These are phyloP conservation scores for Trichoderma koningiopsis DNA, from an alignment of 2,329 filamentous ascomycete species.

Conservation along the genomic window DNA sequence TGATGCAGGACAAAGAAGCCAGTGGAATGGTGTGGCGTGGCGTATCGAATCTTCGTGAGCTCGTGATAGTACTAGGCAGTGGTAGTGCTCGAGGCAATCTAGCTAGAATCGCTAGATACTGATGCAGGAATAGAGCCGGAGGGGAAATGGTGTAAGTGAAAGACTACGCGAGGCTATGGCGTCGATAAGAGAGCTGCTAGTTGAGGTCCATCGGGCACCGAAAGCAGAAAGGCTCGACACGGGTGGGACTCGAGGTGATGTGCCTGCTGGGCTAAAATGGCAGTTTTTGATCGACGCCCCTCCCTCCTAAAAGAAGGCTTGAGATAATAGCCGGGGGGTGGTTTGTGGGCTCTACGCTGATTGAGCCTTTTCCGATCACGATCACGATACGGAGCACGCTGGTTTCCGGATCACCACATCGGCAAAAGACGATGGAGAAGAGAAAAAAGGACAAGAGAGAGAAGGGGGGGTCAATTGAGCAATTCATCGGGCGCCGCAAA, in stretches of 20 bases:
- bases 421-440: no score
- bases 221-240: neutral
- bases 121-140: conserved; percentile 4
- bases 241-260: conserved; percentile 7
- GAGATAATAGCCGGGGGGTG: conserved; percentile 3
- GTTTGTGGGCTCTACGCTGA: neutral
- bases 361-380: neutral
- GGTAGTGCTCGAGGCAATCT: neutral
- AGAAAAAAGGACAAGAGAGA: no score
- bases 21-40: neutral
- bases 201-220: neutral
- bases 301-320: neutral
- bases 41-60: neutral
- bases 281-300: conserved; percentile 12
- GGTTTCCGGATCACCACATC: neutral
- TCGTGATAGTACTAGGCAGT: neutral
- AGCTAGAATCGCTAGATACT: neutral
- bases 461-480: neutral
- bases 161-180: conserved; percentile 15
- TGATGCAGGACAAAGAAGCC: conserved; percentile 4
- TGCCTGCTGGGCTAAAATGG: conserved; percentile 20
- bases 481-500: neutral
- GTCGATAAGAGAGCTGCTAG: conserved; percentile 17
- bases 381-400: neutral
- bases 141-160: conserved; percentile 7